These are phyloP conservation scores for Colletotrichum sp. DNA, from an alignment of 2,329 filamentous ascomycete species.

Conservation along the genomic window DNA sequence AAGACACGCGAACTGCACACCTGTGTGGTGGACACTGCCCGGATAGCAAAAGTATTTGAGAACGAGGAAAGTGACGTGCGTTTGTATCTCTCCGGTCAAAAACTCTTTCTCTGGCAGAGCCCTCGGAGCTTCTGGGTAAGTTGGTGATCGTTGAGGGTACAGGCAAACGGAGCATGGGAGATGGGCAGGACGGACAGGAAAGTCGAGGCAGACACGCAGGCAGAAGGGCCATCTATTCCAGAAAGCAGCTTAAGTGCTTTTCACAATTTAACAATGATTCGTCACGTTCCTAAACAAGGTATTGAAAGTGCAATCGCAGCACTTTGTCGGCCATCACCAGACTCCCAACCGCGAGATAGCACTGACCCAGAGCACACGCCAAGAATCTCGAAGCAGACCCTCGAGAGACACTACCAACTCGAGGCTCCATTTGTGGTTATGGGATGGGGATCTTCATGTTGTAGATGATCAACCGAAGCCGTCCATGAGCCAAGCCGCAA, in stretches of 20 bases:
- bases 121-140: fast-evolving
- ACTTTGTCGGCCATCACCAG: neutral
- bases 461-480: neutral
- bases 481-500: neutral
- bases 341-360: no score
- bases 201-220: neutral
- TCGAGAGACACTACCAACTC: neutral
- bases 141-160: neutral
- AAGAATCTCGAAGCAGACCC: neutral
- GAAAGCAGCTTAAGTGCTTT: neutral
- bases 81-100: neutral
- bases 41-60: fast-evolving
- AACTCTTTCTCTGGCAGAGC: fast-evolving
- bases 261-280: no score
- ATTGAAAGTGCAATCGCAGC: neutral
- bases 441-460: fast-evolving
- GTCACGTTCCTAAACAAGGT: fast-evolving
- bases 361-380: neutral
- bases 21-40: no score
- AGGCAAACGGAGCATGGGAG: fast-evolving
- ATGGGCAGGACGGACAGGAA: neutral
- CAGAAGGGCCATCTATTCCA: fast-evolving
- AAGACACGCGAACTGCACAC: fast-evolving
- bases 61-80: fast-evolving
- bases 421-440: no score